These are phyloP conservation scores for Neurospora cerealis DNA, from an alignment of 495 filamentous ascomycete genomes.

Conservation along the genomic window DNA sequence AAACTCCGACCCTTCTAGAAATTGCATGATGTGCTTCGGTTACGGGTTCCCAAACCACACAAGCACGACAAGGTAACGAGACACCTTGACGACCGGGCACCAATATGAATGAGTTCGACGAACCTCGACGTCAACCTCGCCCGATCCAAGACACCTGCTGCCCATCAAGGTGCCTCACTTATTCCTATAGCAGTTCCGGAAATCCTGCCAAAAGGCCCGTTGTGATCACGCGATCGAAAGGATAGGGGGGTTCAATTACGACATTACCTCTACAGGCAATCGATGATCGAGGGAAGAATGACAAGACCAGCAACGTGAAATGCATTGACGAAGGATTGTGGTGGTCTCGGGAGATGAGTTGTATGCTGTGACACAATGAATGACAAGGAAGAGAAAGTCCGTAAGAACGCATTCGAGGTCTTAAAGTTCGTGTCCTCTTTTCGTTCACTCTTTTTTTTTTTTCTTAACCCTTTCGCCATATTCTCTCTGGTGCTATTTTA, in stretches of 20 bases:
- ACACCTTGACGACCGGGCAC: not conserved
- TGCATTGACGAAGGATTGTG: not conserved
- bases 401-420: not conserved
- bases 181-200: not conserved
- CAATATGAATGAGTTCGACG: not conserved
- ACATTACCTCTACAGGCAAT: not conserved
- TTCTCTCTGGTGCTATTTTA: not conserved
- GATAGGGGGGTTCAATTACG: not conserved
- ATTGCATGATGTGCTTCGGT: not conserved
- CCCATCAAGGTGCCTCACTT: not conserved
- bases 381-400: not conserved
- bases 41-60: not conserved
- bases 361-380: not conserved
- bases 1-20: not conserved
- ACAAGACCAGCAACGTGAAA: not conserved
- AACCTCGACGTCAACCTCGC: not conserved
- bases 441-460: not conserved
- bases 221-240: not conserved
- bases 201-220: not conserved
- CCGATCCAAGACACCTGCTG: not conserved
- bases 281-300: not conserved
- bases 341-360: not conserved
- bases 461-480: not conserved
- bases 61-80: not conserved
- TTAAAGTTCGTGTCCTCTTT: not conserved